Percentiles rank a stretch among this genome's conserved stretches.
Conservation (phyloP, 257 asterid genomes). For the Echium plantagineum region DNA sequence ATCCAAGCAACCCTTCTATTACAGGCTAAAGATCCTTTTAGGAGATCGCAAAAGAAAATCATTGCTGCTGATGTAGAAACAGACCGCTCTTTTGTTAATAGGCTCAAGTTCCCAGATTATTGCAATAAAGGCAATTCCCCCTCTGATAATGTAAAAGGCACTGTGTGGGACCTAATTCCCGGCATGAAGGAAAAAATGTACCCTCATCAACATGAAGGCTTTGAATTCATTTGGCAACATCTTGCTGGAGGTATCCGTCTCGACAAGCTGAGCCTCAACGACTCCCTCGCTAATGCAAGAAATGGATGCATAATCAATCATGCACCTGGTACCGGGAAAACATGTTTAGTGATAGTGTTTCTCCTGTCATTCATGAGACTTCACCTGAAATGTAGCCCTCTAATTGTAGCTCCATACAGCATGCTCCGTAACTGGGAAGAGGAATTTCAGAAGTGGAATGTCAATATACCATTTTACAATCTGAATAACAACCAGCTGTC, state of each 20-base stretch:
- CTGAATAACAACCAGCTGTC: conserved; percentile 33
- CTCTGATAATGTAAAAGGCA: conserved; percentile 12
- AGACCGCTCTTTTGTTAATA: not conserved
- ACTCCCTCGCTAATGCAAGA: conserved; percentile 21
- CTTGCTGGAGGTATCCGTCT: conserved; percentile 46
- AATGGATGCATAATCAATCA: conserved; percentile 79
- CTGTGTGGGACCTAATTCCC: conserved; percentile 49
- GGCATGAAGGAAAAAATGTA: conserved; percentile 24
- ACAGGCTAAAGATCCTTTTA: conserved; percentile 23
- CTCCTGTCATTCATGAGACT: conserved; percentile 45
- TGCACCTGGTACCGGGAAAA: conserved; percentile 88
- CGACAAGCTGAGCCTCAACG: conserved; percentile 29
- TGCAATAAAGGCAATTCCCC: not conserved
- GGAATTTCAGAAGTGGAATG: conserved; percentile 49
- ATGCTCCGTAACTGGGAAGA: conserved; percentile 70
- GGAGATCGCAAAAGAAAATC: conserved; percentile 10
- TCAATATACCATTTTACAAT: conserved; percentile 44
- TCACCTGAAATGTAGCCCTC: conserved; percentile 45
- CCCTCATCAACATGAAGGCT: conserved; percentile 60
- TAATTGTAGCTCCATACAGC: conserved; percentile 62
- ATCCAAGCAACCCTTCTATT: not conserved
- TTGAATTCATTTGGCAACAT: conserved; percentile 50
- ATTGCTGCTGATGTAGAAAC: not conserved
- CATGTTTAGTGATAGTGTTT: conserved; percentile 53
- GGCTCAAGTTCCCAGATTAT: conserved; percentile 11